Evolutionary conservation across 2,329 filamentous ascomycete genomes (phyloP).

Genomic region (Clonostachys byssicola): DNA sequence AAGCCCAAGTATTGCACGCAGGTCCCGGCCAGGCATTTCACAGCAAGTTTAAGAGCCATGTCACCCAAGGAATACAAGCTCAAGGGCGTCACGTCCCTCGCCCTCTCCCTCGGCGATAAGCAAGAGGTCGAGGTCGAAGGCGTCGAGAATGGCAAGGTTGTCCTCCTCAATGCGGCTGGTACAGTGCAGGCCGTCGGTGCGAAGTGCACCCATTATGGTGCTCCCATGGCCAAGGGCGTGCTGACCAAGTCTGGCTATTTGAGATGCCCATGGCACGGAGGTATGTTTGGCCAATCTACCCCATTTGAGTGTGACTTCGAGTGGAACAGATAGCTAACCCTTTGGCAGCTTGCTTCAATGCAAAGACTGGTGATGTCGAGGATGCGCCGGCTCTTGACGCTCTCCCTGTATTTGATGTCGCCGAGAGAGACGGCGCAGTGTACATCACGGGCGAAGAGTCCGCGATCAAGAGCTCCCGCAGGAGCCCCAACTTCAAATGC

Average conservation of each 20-base stretch:
- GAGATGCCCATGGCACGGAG: slow-evolving; percentile 96
- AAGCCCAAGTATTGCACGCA: no score
- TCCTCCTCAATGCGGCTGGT: slow-evolving; percentile 75
- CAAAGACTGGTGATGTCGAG: slow-evolving; percentile 86
- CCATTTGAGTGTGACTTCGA: background rate
- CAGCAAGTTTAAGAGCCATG: no score
- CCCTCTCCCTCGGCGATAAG: slow-evolving; percentile 77
- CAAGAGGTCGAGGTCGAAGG: slow-evolving; percentile 88
- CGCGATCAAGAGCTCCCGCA: slow-evolving; percentile 70
- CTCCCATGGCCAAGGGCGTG: slow-evolving; percentile 82
- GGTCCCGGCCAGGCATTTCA: no score
- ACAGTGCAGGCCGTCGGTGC: slow-evolving; percentile 75
- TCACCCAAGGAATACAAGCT: slow-evolving; percentile 55
- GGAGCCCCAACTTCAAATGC: slow-evolving; percentile 72
- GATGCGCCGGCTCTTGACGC: slow-evolving; percentile 88
- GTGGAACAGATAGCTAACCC: background rate
- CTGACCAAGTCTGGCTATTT: slow-evolving; percentile 76
- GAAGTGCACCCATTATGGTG: slow-evolving; percentile 90
- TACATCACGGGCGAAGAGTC: slow-evolving; percentile 80
- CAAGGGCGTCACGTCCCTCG: slow-evolving; percentile 71
- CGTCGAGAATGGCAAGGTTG: slow-evolving; percentile 77
- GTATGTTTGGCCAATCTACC: slow-evolving; percentile 38
- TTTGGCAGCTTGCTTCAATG: slow-evolving; percentile 79
- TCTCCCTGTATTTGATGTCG: slow-evolving; percentile 76
- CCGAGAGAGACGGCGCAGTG: slow-evolving; percentile 76